Base-by-base conservation (phyloP, 2,329 filamentous ascomycete genomes). In the Pseudocercospora eumusae region DNA sequence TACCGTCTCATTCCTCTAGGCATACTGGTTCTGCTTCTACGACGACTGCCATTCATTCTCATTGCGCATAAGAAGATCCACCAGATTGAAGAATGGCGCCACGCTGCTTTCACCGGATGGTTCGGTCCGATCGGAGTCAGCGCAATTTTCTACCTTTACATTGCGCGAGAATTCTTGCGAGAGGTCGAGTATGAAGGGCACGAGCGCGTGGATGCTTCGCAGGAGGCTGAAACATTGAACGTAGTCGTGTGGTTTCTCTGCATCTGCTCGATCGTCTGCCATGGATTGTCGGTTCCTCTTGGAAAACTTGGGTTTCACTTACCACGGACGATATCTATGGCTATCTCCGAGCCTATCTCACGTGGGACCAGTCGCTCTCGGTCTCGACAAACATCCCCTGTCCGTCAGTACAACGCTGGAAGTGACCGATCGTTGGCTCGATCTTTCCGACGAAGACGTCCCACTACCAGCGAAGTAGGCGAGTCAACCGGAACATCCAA, bases 121-220 rank as follows among this genome's bases (percentile, higher is more conserved):
- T 97, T 97, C 67, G 93, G 93, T 0, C 93, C 93, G 0, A 93
- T 97, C 60, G 92, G 93, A 2, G 92, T 96, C 1, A 91, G 90
- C 15, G 93, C 92, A 0, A 84, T 96, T 20, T 97, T 96, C 74
- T 96, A 97, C 73, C 82, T 97, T 5, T 96, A 92, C 71, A 81
- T 96, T 64, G 88, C 85, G 44, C 75, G 90, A 1, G 90, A 96
- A 23, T 96, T 93, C 64, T 80, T 97, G 2, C 72, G 74, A 6
- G 72, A 78, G 3, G 75, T 87, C 60, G 84, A 82, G 0, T 83
- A 86, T 7, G 79, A 90, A 57, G 87, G 85, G 0, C 72, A 82
- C 31, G 77, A 85, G 13, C 82, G 91, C 27, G 79, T 82, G 36
- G 91, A 96, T 72, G 88, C 91, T 0, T 76, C 78, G 31, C 77